A percentile compares a stretch with the other conserved stretches of the same genome.
Evolutionary conservation across 208 protist genomes (phyloP).

Genomic region (Leishmania guyanensis): DNA sequence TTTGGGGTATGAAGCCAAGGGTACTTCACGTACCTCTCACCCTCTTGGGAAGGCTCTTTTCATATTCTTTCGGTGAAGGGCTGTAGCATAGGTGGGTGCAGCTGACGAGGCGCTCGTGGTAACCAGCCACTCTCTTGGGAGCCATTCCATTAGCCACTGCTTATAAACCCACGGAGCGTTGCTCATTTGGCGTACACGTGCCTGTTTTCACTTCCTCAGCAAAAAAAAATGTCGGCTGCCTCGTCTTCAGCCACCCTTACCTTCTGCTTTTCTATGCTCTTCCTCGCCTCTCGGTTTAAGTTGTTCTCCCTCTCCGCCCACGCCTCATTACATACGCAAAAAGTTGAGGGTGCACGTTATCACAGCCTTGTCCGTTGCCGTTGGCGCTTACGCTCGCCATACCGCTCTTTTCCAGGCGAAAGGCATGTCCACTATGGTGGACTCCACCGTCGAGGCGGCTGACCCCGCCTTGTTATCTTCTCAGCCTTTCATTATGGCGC

Average conservation of each 20-base stretch:
- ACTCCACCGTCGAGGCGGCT: not conserved
- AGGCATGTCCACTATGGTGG: conserved; percentile 2
- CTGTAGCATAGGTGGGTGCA: not conserved
- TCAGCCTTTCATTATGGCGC: conserved; percentile 45
- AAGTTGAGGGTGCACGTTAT: not conserved
- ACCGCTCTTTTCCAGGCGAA: not conserved
- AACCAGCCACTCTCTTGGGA: not conserved
- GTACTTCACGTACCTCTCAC: not conserved
- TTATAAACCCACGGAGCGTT: not conserved
- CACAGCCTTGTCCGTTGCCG: not conserved
- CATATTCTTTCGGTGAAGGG: not conserved
- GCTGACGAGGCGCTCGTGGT: not conserved
- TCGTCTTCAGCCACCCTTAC: not conserved
- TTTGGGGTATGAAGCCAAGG: too few species aligned
- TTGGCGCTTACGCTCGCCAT: not conserved
- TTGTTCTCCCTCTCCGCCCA: not conserved
- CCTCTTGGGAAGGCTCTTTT: not conserved
- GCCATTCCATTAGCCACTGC: not conserved
- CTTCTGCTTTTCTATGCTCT: not conserved
- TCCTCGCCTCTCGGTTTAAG: not conserved
- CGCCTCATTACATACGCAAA: not conserved
- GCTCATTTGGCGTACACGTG: not conserved
- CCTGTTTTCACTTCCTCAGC: not conserved
- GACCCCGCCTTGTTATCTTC: conserved; percentile 24
- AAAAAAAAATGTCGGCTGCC: not conserved